Evolutionary conservation across 2,329 filamentous ascomycete genomes (phyloP).

Genomic region (Alternaria triticimaculans): DNA sequence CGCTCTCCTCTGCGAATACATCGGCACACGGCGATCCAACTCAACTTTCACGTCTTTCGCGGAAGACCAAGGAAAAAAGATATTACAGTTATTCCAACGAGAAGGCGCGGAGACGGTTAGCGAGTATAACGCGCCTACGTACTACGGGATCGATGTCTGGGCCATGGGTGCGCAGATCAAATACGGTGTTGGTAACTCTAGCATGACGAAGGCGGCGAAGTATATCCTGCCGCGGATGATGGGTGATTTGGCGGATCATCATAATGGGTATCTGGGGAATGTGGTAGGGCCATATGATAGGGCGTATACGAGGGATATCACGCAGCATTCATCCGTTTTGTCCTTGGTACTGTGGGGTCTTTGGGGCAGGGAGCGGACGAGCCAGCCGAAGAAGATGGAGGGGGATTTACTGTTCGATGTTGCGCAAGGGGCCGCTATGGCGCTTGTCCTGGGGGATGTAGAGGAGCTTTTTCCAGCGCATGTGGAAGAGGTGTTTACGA

Average conservation of each 20-base stretch:
- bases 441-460: constrained; percentile 28
- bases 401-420: constrained; percentile 53
- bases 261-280: constrained; percentile 48
- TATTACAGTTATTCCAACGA: constrained; percentile 26
- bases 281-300: constrained; percentile 49
- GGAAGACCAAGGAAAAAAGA: constrained; percentile 15
- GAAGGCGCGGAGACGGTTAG: constrained; percentile 44
- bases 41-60: constrained; percentile 44
- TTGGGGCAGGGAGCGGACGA: constrained; percentile 50
- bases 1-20: constrained; percentile 51
- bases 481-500: not conserved
- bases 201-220: constrained; percentile 39
- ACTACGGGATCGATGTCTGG: constrained; percentile 53
- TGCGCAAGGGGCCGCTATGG: constrained; percentile 51
- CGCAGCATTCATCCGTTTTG: constrained; percentile 51
- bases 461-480: not conserved
- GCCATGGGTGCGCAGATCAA: constrained; percentile 50
- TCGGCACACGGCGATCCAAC: constrained; percentile 50
- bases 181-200: constrained; percentile 42
- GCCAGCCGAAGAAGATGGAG: constrained; percentile 49
- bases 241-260: constrained; percentile 47
- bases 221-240: constrained; percentile 44
- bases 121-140: constrained; percentile 53
- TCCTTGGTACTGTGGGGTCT: constrained; percentile 54
- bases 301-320: constrained; percentile 51